Evolutionary conservation across 116 monocot genomes (phyloP).

Genomic region (Cymodocea nodosa): DNA sequence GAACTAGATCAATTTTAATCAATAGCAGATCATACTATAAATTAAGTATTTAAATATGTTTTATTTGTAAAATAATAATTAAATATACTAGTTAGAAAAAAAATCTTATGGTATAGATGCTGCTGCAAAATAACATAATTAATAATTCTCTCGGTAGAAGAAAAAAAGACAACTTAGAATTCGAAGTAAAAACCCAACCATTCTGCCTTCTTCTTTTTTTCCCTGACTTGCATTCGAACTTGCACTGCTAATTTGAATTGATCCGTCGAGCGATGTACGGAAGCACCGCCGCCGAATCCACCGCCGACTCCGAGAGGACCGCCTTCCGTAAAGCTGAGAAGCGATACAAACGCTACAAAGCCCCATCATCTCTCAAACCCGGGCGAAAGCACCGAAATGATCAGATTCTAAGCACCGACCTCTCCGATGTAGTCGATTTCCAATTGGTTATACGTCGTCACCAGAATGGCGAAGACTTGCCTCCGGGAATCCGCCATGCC

Average conservation of each 20-base stretch:
- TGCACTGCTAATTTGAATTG: not conserved
- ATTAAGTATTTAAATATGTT: too few relatives aligned
- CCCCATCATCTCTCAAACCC: conserved; percentile 16
- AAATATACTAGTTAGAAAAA: too few relatives aligned
- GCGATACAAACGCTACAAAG: conserved; percentile 66
- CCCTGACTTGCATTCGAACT: too few relatives aligned
- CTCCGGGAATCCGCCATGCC: conserved; percentile 23
- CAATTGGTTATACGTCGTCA: conserved; percentile 24
- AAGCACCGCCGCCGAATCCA: conserved; percentile 4
- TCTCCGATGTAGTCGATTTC: conserved; percentile 70
- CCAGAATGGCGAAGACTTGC: conserved; percentile 21
- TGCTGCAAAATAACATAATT: too few relatives aligned
- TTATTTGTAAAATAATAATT: too few relatives aligned
- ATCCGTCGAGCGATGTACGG: conserved; percentile 41
- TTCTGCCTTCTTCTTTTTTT: too few relatives aligned
- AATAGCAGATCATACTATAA: too few relatives aligned
- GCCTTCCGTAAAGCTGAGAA: conserved; percentile 84
- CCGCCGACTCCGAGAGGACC: conserved; percentile 40
- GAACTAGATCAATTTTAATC: too few relatives aligned
- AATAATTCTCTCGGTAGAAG: too few relatives aligned
- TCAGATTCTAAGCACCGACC: conserved; percentile 20
- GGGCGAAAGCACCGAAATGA: conserved; percentile 1
- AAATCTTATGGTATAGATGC: too few relatives aligned
- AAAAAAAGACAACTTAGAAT: too few relatives aligned
- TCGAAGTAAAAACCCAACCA: too few relatives aligned